Conservation (phyloP, 495 filamentous ascomycete genomes). For the Aspergillus sclerotiicarbonarius region DNA sequence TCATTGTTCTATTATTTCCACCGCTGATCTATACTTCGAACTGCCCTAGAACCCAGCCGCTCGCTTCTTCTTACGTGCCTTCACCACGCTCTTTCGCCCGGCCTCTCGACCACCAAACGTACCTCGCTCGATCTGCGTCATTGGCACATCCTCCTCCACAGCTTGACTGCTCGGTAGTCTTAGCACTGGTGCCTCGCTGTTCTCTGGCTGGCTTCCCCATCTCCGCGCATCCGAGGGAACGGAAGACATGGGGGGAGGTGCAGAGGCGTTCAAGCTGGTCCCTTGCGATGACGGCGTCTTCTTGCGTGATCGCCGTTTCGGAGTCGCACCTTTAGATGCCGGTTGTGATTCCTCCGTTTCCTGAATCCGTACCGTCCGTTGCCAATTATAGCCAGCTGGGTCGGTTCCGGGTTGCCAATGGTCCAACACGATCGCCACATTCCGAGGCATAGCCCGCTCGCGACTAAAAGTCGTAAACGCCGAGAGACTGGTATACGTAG, state of each 20-base stretch:
- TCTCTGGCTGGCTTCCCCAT: slow-evolving; percentile 43
- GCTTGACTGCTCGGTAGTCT: slow-evolving; percentile 39
- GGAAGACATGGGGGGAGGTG: slow-evolving; percentile 25
- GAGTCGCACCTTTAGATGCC: slow-evolving; percentile 18
- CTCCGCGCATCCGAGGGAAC: slow-evolving; percentile 23
- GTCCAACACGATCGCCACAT: slow-evolving; percentile 33
- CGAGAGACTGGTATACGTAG: slow-evolving; percentile 28
- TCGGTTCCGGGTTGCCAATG: slow-evolving; percentile 43
- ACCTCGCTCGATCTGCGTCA: slow-evolving; percentile 47
- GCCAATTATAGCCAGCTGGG: slow-evolving; percentile 41
- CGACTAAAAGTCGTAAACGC: slow-evolving; percentile 30
- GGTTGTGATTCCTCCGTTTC: slow-evolving; percentile 23
- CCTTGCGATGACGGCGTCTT: slow-evolving; percentile 18
- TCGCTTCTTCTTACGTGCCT: slow-evolving; percentile 41
- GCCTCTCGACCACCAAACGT: slow-evolving; percentile 36
- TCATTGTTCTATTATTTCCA: neutral
- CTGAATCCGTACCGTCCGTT: slow-evolving; percentile 23
- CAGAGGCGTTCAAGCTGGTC: slow-evolving; percentile 17
- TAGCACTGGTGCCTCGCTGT: slow-evolving; percentile 13
- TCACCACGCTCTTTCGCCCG: slow-evolving; percentile 24
- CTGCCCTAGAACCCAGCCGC: slow-evolving; percentile 40
- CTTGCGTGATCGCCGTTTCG: slow-evolving; percentile 26
- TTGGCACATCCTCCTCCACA: slow-evolving; percentile 31
- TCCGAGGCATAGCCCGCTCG: slow-evolving; percentile 24
- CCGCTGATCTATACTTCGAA: neutral